Evolutionary conservation across 2,329 filamentous ascomycete species (phyloP).

Genomic region (Aspergillus bombycis): DNA sequence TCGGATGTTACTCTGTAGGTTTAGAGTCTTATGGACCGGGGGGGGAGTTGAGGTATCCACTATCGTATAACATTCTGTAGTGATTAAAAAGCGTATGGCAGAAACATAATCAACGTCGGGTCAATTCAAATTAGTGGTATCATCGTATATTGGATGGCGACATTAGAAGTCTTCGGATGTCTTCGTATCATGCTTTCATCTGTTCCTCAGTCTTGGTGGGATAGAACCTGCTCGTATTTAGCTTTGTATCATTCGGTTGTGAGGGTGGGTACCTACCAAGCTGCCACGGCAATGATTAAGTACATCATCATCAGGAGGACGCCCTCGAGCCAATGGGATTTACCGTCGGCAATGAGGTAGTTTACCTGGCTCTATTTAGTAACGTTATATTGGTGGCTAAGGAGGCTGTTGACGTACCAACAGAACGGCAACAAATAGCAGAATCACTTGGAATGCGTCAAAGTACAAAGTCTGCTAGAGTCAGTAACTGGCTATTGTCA

Average conservation of each 20-base stretch:
- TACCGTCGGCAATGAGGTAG: conserved; percentile 65
- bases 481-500: conserved; percentile 15
- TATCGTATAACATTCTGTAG: neutral
- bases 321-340: conserved; percentile 64
- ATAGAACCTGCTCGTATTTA: conserved; percentile 20
- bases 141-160: neutral
- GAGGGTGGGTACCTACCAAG: conserved; percentile 49
- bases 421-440: conserved; percentile 60
- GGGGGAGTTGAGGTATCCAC: neutral
- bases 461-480: conserved; percentile 68
- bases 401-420: conserved; percentile 34
- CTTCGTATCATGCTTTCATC: neutral
- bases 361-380: conserved; percentile 52
- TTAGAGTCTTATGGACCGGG: neutral
- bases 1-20: neutral
- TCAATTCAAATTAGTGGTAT: neutral
- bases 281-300: conserved; percentile 63
- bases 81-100: neutral
- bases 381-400: neutral
- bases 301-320: conserved; percentile 63
- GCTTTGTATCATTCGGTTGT: neutral
- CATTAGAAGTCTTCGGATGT: neutral
- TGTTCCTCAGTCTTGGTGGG: conserved; percentile 7
- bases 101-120: neutral
- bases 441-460: conserved; percentile 81